Conservation (phyloP, 2,329 filamentous ascomycete genomes). For the Fusarium ramigenum region DNA sequence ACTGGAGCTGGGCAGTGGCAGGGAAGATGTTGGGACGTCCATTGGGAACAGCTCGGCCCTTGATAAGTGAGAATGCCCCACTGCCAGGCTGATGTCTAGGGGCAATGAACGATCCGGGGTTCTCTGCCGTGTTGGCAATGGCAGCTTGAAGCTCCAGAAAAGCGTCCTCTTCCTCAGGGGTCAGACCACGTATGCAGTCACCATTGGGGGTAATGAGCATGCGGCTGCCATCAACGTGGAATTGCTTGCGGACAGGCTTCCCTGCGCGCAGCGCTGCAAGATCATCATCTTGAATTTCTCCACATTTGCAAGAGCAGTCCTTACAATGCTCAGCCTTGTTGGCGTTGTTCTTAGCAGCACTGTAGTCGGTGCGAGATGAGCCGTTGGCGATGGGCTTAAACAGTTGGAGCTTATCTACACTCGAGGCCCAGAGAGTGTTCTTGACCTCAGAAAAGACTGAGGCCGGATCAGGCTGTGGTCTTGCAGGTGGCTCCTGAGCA, state of each 20-base stretch:
- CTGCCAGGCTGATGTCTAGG: constrained; percentile 62
- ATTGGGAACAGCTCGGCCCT: constrained; percentile 71
- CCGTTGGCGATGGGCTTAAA: constrained; percentile 49
- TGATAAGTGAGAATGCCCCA: constrained; percentile 69
- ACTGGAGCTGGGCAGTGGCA: constrained; percentile 54
- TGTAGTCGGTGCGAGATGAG: constrained; percentile 44
- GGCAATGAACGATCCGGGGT: constrained; percentile 65
- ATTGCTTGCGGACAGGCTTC: constrained; percentile 67
- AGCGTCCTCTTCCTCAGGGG: constrained; percentile 72
- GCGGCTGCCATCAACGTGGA: constrained; percentile 67
- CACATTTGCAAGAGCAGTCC: constrained; percentile 51
- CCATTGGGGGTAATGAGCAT: constrained; percentile 80
- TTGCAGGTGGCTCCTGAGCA: constrained; percentile 40
- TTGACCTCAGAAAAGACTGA: constrained; percentile 51
- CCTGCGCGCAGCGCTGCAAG: constrained; percentile 64
- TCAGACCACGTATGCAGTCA: constrained; percentile 78
- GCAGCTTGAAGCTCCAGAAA: constrained; percentile 75
- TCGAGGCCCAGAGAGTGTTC: constrained; percentile 46
- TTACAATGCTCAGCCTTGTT: constrained; percentile 48
- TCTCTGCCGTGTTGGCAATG: constrained; percentile 60
- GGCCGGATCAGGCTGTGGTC: constrained; percentile 45
- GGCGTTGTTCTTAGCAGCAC: constrained; percentile 22
- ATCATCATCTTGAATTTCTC: constrained; percentile 59
- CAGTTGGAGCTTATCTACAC: constrained; percentile 49
- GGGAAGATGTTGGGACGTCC: constrained; percentile 71